Base-by-base conservation (phyloP, 495 filamentous ascomycete species). In the Letharia lupina region DNA sequence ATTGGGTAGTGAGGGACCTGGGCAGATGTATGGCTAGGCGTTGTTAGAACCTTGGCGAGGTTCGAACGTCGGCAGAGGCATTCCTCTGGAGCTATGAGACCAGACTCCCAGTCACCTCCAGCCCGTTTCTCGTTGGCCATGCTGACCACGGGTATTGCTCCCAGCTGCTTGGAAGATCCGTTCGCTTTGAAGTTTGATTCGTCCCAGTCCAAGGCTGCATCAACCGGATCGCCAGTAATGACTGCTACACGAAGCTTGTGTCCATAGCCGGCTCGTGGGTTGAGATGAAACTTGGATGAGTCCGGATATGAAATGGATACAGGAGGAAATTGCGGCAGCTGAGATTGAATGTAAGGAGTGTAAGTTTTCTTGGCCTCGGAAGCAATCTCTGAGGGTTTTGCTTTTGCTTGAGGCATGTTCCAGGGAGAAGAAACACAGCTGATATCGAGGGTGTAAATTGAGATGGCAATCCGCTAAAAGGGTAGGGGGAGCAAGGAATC, bases 31-130 rank as follows among this genome's bases (percentile, higher is more conserved):
- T 13, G 74, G 73, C 52, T 82, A 11, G 85, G 83, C 28, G 82
- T 86, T 31, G 75, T 80, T 35, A 91, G 76, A 4, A 84, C 80
- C 12, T 85, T 82, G 13, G 86, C 84, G 42, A 91, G 84, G 63
- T 86, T 91, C 72, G 86, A 89, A 64, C 89, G 79, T 63, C 88
- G 79, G 70, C 86, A 86, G 31, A 91, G 81, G 48, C 84, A 84
- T 71, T 91, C 86, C 72, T 91, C 89, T 40, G 87, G 89, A 28
- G 86, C 86, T 63, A 87, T 83, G 28, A 82, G 78, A 37, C 86
- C 87, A 8, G 86, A 88, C 69, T 91, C 88, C 89, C 89, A 91
- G 66, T 90, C 89, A 4, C 89, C 89, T 0, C 89, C 89, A 1
- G 89, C 78, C 41, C 88, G 80, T 68, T 86, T 88, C 70, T 91